phyloP scores from a whole-genome alignment of 2,329 filamentous ascomycete genomes.

The Blastomyces gilchristii region DNA sequence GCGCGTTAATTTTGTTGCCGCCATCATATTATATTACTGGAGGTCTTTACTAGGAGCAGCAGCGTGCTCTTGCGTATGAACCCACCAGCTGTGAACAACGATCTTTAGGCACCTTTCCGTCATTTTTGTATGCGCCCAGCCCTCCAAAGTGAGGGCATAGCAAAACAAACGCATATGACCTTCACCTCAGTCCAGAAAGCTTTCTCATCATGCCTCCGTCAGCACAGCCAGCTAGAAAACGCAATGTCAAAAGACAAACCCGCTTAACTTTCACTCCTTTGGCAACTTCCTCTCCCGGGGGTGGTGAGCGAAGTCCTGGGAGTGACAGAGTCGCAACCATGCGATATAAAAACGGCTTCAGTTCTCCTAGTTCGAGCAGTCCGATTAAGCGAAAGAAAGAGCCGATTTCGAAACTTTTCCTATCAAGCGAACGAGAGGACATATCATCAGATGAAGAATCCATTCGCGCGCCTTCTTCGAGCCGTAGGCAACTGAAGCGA shows the following conservation, averaged over 20 bases:
- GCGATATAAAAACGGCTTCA: slow-evolving; percentile 25
- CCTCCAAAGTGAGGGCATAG: neutral
- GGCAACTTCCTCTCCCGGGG: slow-evolving; percentile 21
- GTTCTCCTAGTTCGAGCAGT: slow-evolving; percentile 12
- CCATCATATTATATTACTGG: neutral
- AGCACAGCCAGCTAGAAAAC: slow-evolving; percentile 2
- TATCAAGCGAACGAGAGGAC: neutral
- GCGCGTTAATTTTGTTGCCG: neutral
- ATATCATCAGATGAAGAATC: slow-evolving; percentile 9
- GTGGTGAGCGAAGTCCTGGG: slow-evolving; percentile 14
- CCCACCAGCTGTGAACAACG: neutral
- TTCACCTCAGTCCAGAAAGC: neutral
- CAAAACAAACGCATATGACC: neutral
- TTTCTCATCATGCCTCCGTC: slow-evolving; percentile 1
- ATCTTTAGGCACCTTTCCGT: neutral
- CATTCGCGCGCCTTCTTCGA: slow-evolving; percentile 8
- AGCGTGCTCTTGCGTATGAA: neutral
- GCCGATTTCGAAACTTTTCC: neutral
- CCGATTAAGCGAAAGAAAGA: neutral
- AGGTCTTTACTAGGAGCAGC: neutral
- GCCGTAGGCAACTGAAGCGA: slow-evolving; percentile 17
- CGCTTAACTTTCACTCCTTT: slow-evolving; percentile 35
- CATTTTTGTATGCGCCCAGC: neutral
- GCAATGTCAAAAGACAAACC: slow-evolving; percentile 25
- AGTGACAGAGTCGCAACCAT: slow-evolving; percentile 26